Conservation (phyloP, 495 filamentous ascomycete genomes). For the Penicillium samsonianum region DNA sequence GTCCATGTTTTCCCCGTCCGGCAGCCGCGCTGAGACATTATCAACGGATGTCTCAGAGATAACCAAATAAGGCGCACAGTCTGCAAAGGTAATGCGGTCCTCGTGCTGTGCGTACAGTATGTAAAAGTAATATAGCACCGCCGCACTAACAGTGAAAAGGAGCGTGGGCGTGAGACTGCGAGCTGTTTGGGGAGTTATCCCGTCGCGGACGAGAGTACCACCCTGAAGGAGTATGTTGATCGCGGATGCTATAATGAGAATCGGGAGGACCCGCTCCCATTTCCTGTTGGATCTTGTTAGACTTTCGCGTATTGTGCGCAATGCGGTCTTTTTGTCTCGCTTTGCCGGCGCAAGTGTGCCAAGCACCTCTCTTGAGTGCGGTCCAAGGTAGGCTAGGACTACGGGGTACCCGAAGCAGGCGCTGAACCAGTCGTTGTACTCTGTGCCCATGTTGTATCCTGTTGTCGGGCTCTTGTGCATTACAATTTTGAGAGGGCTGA, state of each 20-base stretch:
- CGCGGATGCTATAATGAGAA: neutral
- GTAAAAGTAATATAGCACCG: neutral
- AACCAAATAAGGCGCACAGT: slow-evolving; percentile 76
- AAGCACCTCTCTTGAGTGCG: slow-evolving; percentile 61
- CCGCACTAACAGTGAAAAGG: neutral
- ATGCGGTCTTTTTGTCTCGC: neutral
- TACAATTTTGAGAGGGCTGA: slow-evolving; percentile 54
- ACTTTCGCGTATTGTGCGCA: neutral
- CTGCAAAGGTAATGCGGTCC: slow-evolving; percentile 70
- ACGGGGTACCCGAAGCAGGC: slow-evolving; percentile 66
- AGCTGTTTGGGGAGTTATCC: neutral
- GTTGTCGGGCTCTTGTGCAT: slow-evolving; percentile 66
- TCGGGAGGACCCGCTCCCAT: neutral
- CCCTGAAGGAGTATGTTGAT: neutral
- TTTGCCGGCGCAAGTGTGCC: slow-evolving; percentile 53
- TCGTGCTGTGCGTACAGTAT: slow-evolving; percentile 18
- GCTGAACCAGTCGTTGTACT: slow-evolving; percentile 75
- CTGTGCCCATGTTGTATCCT: slow-evolving; percentile 65
- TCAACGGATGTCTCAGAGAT: slow-evolving; percentile 68
- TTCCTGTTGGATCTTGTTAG: neutral
- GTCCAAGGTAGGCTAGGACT: slow-evolving; percentile 69
- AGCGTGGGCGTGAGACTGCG: neutral
- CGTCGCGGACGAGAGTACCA: neutral
- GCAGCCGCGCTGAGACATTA: slow-evolving; percentile 63
- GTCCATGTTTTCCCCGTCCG: slow-evolving; percentile 58